Base-by-base conservation (phyloP, 208 protist species). In the Trypanosoma caninum region DNA sequence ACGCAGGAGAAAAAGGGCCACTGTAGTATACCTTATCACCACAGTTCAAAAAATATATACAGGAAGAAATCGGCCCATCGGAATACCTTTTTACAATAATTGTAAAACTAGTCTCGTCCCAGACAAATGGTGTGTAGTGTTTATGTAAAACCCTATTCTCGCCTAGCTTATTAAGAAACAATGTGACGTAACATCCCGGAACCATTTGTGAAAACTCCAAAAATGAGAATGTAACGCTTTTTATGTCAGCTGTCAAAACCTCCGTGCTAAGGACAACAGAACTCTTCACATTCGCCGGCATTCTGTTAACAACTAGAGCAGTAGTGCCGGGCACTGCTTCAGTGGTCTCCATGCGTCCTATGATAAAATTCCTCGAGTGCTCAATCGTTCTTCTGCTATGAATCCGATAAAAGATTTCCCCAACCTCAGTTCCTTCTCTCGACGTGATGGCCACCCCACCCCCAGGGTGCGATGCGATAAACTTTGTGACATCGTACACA, bases 401-500 rank as follows among this genome's bases (percentile, higher is more conserved):
- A 40, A 93, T 85, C 3, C 82, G 77, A 59, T 82, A 78, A 54
- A 93, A 93, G 5, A 58, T 34, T 2, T 81, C 73, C 3, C 85
- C 85, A 34, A 76, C 82, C 51, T 91, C 84, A 50, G 74, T 73
- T 14, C 80, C 84, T 35, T 42, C 16, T 47, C 25, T 48, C 11
- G 31, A 47, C 37, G 22, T 42, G 16, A 66, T 51, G 25, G 37
- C 47, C 30, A 27, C 31, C n/a, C 69, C 50, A 16, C 85, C 85
- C 14, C 85, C 85, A n/a, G 81, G 85, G 56, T 92, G 85, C 28
- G 38, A 41, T 33, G 50, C 34, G 27, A 73, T 63, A 56, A 87
- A 89, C 10, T 60, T 38, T 10, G 81, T 84, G 2, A 83, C 50
- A 52, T 89, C 81, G 52, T 89, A 88, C 37, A 78, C 74, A 41